Evolutionary conservation across 805 yeast genomes (phyloP).

Genomic region (Saitoella complicata): DNA sequence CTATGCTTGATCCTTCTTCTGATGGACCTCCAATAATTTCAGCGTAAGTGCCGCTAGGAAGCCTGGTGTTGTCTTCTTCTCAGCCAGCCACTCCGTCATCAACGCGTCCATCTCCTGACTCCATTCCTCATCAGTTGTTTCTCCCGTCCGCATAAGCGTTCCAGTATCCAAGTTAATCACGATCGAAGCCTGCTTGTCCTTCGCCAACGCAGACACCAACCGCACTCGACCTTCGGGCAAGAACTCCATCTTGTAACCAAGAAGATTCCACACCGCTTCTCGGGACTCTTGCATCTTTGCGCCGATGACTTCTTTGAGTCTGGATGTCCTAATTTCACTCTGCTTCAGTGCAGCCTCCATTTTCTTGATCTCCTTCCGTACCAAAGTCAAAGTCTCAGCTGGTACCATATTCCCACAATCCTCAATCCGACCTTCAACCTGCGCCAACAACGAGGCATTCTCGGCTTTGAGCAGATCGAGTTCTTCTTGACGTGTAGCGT

Average conservation of each 20-base stretch:
- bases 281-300: conserved; percentile 58
- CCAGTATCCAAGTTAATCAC: conserved; percentile 41
- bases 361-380: conserved; percentile 35
- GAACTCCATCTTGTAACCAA: conserved; percentile 64
- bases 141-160: conserved; percentile 33
- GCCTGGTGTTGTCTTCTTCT: conserved; percentile 57
- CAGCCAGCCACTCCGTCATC: conserved; percentile 37
- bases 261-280: conserved; percentile 44
- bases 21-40: conserved; percentile 35
- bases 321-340: conserved; percentile 32
- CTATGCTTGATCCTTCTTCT: no score
- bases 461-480: conserved; percentile 39
- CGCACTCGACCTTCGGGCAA: conserved; percentile 39
- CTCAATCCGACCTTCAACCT: conserved; percentile 9
- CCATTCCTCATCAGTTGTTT: conserved; percentile 10
- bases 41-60: conserved; percentile 60
- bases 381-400: conserved; percentile 43
- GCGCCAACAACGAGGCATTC: conserved; percentile 36
- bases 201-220: conserved; percentile 31
- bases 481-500: conserved; percentile 37
- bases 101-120: background rate
- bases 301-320: conserved; percentile 38
- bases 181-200: conserved; percentile 29
- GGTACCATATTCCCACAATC: conserved; percentile 31
- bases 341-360: conserved; percentile 33